Conservation (phyloP, 164 flowering plant genomes). For the Taxillus chinensis region DNA sequence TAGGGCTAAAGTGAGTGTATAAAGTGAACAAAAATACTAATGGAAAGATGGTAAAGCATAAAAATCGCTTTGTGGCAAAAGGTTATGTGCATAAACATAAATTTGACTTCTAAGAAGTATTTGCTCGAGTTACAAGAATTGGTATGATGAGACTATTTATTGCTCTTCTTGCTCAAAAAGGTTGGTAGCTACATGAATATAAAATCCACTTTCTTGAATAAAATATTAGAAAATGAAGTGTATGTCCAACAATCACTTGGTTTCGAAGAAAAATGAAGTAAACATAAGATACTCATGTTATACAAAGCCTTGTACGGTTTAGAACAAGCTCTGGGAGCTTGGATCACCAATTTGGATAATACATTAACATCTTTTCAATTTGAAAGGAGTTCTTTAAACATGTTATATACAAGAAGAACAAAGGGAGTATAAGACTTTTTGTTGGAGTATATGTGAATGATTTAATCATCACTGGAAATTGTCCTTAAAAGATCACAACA, state of each 20-base stretch:
- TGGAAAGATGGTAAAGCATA: not conserved
- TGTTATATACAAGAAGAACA: no score
- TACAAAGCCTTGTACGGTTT: not conserved
- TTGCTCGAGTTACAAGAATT: not conserved
- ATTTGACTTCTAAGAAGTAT: not conserved
- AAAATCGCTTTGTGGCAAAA: not conserved
- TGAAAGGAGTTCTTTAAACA: no score
- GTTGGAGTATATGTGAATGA: no score
- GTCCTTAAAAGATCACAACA: no score
- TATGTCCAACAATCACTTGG: not conserved
- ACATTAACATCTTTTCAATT: not conserved
- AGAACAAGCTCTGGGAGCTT: not conserved
- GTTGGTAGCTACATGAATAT: not conserved
- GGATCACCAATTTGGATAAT: not conserved
- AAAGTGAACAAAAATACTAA: not conserved
- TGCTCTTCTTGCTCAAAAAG: not conserved
- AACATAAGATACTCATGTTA: not conserved
- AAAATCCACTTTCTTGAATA: not conserved
- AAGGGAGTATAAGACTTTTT: no score
- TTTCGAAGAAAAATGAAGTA: not conserved
- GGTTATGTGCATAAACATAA: not conserved
- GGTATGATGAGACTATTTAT: not conserved
- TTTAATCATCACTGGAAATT: no score
- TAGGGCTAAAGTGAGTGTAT: not conserved
- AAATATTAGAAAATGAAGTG: not conserved